A percentile compares a stretch with the other conserved stretches of the same genome.
Conservation (phyloP, 805 yeast species). For the Kodamaea leandrae region DNA sequence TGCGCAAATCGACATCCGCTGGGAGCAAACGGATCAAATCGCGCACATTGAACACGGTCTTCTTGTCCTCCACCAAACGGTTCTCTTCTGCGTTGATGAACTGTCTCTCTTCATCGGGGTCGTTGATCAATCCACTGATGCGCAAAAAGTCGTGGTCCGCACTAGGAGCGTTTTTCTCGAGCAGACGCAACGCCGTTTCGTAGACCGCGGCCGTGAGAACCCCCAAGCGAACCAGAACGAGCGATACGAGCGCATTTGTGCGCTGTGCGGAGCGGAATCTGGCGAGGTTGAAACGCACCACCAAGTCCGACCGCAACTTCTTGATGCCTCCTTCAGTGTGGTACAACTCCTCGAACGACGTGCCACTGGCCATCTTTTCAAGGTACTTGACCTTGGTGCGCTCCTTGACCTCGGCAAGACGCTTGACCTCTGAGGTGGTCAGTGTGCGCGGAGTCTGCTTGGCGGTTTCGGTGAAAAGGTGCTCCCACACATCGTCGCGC, state of each 20-base stretch:
- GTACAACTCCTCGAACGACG: conserved; percentile 24
- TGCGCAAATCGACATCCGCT: conserved; percentile 40
- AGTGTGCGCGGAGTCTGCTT: conserved; percentile 35
- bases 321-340: conserved; percentile 32
- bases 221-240: conserved; percentile 71
- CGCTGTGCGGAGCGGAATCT: conserved; percentile 69
- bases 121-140: conserved; percentile 50
- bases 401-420: conserved; percentile 59
- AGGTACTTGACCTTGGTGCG: conserved; percentile 41
- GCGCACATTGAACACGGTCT: conserved; percentile 35
- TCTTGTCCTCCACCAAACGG: conserved; percentile 31
- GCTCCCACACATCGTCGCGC: conserved; percentile 38
- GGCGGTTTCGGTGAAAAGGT: conserved; percentile 34
- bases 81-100: conserved; percentile 30
- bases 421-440: conserved; percentile 38
- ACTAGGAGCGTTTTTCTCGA: conserved; percentile 57
- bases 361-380: conserved; percentile 33
- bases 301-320: conserved; percentile 47
- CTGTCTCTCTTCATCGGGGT: conserved; percentile 39
- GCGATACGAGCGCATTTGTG: conserved; percentile 56
- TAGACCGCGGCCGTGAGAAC: conserved; percentile 63
- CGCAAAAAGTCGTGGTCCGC: conserved; percentile 38
- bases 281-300: conserved; percentile 60
- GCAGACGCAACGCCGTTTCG: conserved; percentile 48
- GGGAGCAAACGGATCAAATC: conserved; percentile 39